Conservation (phyloP, 1,284 basidiomycete species). For the Trichosporon sp. region DNA sequence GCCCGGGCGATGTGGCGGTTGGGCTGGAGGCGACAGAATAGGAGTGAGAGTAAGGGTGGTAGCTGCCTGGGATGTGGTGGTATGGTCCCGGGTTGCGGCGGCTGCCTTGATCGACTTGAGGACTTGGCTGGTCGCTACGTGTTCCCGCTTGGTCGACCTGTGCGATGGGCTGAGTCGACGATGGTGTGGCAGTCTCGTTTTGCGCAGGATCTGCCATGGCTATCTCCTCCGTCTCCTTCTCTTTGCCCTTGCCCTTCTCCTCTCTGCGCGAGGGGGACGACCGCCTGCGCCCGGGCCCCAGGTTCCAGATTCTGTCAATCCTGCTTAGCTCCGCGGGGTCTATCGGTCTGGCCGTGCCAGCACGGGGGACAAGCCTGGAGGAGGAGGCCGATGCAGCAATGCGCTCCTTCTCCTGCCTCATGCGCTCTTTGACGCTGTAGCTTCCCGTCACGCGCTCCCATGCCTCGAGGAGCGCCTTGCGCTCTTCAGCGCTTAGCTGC, state of each 20-base stretch:
- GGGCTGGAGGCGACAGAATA: too few species aligned
- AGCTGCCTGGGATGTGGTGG: background rate
- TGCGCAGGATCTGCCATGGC: background rate
- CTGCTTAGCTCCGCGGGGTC: background rate
- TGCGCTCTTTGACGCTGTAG: background rate
- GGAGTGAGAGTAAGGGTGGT: background rate
- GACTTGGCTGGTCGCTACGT: too few species aligned
- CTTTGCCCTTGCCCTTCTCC: background rate
- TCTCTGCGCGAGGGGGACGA: background rate
- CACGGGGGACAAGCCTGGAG: background rate
- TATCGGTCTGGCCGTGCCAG: background rate
- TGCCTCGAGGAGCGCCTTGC: background rate
- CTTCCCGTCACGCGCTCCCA: constrained; percentile 3
- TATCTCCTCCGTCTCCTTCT: background rate
- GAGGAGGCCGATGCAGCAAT: background rate
- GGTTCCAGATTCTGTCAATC: background rate
- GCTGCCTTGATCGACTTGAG: background rate
- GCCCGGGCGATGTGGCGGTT: too few species aligned
- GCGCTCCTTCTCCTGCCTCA: background rate
- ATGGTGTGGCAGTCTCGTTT: background rate
- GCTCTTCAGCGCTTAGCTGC: background rate
- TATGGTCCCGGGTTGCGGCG: background rate
- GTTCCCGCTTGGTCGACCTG: too few species aligned
- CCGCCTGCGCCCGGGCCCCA: background rate
- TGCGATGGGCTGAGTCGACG: background rate